Evolutionary conservation across 2,329 filamentous ascomycete genomes (phyloP), one percentile per base, ranked within the genome.

Genomic region (Trichoderma sp.): DNA sequence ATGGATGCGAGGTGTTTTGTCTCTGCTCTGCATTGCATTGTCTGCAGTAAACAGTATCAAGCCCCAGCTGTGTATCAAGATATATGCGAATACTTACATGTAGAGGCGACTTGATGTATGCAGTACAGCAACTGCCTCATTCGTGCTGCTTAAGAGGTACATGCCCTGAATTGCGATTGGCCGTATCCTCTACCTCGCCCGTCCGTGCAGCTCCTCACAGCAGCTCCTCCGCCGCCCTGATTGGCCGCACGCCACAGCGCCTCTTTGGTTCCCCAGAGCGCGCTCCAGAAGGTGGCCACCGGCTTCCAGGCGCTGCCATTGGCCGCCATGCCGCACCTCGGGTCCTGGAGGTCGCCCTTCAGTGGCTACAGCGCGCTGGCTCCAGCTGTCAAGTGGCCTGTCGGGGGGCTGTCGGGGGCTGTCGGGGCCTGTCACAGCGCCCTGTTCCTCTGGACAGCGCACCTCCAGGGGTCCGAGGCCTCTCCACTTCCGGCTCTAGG

Each of bases 401-500:
- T 66, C 47, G 36, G 47, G 18, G 18, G 30, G 32, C 58, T 39
- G 32, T 62, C 39, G 12, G 43, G 24, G 39, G 34, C 32, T 61
- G 53, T 69, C 36, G 36, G 56, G 56, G 56, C 66, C 66, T 61
- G 66, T 61, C 66, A 69, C 57, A 43, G 66, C 56, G 64, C 66
- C 66, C 56, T 32, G 68, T 32, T 30, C 58, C 14, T 18, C 68
- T 63, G 43, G 61, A 51, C 62, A 70, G 67, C 58, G 67, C 67
- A 60, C 39, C 26, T 58, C 47, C 63, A 72, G 70, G 70, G 63
- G 56, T 66, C 64, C 57, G 47, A 67, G 26, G 30, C 63, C 70
- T 57, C 70, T 62, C 62, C 53, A 60, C 56, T 43, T 51, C 56
- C 63, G 58, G 70, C 66, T 65, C 65, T 71, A 71, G 69, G 61